Conservation (phyloP, 2,329 filamentous ascomycete species). For the Diaporthe amygdali region DNA sequence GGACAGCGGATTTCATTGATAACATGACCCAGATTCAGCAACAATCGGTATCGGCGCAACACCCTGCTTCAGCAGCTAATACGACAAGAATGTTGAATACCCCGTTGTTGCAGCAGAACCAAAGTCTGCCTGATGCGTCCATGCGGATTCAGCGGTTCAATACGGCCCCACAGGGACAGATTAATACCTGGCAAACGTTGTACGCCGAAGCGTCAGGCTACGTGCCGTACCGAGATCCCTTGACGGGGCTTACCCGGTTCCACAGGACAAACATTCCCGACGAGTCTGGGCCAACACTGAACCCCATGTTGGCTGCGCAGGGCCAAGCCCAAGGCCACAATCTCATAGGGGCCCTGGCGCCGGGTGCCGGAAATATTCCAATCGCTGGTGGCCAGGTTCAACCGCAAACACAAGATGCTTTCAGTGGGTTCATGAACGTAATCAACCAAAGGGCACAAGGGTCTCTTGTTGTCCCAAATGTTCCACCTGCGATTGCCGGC, state of each 20-base stretch:
- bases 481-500: neutral
- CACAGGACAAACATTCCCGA: neutral
- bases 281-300: neutral
- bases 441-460: neutral
- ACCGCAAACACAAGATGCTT: neutral
- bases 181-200: neutral
- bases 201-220: constrained; percentile 9
- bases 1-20: neutral
- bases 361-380: neutral
- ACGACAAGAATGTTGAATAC: neutral
- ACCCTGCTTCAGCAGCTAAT: neutral
- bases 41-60: neutral
- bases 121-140: neutral
- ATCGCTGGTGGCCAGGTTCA: neutral
- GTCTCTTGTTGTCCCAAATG: neutral
- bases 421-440: neutral
- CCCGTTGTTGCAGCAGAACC: neutral
- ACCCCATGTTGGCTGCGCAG: neutral
- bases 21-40: neutral
- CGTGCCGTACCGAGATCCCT: neutral
- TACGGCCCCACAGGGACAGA: neutral
- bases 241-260: constrained; percentile 15
- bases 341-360: neutral
- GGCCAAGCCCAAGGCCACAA: neutral
- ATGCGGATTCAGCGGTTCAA: neutral